Evolutionary conservation across 352 stramenopile species (phyloP).

Genomic region (Phytopythium vexans): DNA sequence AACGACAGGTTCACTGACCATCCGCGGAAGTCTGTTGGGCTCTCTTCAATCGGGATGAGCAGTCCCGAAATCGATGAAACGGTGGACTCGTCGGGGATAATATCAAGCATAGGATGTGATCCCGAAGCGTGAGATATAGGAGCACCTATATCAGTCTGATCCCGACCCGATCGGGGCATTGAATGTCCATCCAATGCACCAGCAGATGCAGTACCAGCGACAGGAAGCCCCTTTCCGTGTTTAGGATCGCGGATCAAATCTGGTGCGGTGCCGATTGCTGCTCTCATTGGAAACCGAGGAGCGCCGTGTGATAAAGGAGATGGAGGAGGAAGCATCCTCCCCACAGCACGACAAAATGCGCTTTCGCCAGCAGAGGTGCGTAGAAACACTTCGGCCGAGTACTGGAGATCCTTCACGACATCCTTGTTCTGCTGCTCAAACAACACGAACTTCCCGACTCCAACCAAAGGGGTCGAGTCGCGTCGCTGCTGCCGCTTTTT

Average conservation of each 20-base stretch:
- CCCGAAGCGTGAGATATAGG: too few species aligned
- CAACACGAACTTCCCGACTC: slow-evolving; percentile 79
- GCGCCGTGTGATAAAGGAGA: slow-evolving; percentile 15
- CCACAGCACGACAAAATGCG: slow-evolving; percentile 73
- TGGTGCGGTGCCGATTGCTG: neutral
- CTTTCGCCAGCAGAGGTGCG: slow-evolving; percentile 61
- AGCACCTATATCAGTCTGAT: too few species aligned
- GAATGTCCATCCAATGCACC: too few species aligned
- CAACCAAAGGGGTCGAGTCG: slow-evolving; percentile 64
- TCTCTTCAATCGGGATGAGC: slow-evolving; percentile 74
- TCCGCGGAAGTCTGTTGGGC: slow-evolving; percentile 47
- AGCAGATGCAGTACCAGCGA: too few species aligned
- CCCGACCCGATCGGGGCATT: too few species aligned
- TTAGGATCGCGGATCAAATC: slow-evolving; percentile 4
- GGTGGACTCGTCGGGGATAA: slow-evolving; percentile 31
- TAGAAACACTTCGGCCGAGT: slow-evolving; percentile 81
- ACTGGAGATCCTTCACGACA: slow-evolving; percentile 89
- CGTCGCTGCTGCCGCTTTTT: slow-evolving; percentile 70
- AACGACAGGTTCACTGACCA: slow-evolving; percentile 53
- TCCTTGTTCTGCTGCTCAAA: slow-evolving; percentile 91
- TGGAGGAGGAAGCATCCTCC: slow-evolving; percentile 47
- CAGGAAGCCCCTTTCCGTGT: neutral
- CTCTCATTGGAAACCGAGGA: slow-evolving; percentile 3
- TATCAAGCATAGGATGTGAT: slow-evolving; percentile 9
- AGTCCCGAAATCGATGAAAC: slow-evolving; percentile 48